These are phyloP conservation scores for Straminergon stramineum DNA, from an alignment of 225 moss, liverwort and hornwort species.

Conservation along the genomic window DNA sequence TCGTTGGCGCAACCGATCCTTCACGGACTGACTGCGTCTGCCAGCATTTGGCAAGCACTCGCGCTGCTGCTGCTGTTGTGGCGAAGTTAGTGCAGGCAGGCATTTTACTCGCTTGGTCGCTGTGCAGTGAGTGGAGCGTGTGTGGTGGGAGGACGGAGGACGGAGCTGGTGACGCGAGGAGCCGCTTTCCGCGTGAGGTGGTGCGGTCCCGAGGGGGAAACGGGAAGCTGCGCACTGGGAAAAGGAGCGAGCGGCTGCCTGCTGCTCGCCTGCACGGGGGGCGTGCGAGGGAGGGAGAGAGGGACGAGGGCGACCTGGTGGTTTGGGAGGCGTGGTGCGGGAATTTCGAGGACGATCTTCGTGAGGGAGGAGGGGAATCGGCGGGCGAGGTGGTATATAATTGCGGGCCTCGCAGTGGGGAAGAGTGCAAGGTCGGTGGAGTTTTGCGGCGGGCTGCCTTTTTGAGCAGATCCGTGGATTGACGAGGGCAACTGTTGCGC, in stretches of 20 bases:
- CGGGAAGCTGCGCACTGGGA: background rate
- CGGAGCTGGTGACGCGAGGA: background rate
- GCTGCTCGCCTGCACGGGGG: background rate
- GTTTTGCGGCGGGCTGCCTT: background rate
- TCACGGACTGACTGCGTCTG: background rate
- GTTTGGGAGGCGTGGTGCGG: background rate
- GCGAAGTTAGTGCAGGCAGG: background rate
- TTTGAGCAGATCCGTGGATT: slow-evolving; percentile 7
- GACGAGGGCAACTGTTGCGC: background rate
- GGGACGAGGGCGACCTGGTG: background rate
- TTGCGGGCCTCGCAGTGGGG: background rate
- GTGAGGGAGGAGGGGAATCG: background rate
- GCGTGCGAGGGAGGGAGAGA: background rate
- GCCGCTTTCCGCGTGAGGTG: slow-evolving; percentile 2
- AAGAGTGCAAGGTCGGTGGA: background rate
- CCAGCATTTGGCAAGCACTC: background rate
- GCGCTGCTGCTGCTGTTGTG: background rate
- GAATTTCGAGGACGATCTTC: slow-evolving; percentile 10
- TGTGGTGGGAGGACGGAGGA: background rate
- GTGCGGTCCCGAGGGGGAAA: background rate
- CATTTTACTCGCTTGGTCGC: background rate
- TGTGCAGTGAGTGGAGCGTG: background rate
- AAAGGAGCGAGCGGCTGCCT: background rate
- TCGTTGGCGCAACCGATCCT: background rate
- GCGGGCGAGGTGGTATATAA: background rate